Percentiles rank a stretch among this genome's conserved stretches.
Evolutionary conservation across 306 rosid species (phyloP).

Genomic region (Rosa rugosa): DNA sequence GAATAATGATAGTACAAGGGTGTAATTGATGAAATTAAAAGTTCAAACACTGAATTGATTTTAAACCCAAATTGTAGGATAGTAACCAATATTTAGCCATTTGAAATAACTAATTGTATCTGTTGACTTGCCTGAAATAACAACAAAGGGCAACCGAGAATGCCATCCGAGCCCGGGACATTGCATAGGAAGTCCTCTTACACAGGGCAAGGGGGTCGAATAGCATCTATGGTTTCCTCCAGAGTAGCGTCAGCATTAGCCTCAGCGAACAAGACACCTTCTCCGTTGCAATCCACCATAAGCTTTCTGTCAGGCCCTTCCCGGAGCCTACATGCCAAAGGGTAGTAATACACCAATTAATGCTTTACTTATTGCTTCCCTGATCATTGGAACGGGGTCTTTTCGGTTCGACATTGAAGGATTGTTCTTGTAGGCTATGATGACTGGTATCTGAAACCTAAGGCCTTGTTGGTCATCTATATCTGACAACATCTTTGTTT

Average conservation of each 20-base stretch:
- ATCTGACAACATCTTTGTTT: conserved; percentile 29
- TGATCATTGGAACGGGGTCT: conserved; percentile 11
- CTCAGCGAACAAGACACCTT: conserved; percentile 31
- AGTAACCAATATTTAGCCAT: too few relatives aligned
- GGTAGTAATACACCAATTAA: conserved; percentile 35
- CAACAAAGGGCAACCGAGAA: conserved; percentile 22
- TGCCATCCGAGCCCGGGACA: conserved; percentile 4
- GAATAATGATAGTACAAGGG: too few relatives aligned
- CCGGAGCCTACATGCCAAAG: conserved; percentile 35
- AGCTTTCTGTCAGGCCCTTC: conserved; percentile 27
- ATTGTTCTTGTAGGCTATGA: conserved; percentile 11
- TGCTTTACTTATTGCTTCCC: conserved; percentile 23
- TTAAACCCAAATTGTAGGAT: too few relatives aligned
- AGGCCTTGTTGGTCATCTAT: conserved; percentile 35
- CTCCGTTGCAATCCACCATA: conserved; percentile 27
- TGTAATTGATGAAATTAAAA: too few relatives aligned
- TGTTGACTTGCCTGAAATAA: conserved; percentile 19
- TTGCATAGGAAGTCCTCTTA: conserved; percentile 26
- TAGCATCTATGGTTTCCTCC: conserved; percentile 15
- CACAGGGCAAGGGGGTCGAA: conserved; percentile 27
- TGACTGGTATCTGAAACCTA: not conserved
- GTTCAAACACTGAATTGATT: too few relatives aligned
- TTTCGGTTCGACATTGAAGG: not conserved
- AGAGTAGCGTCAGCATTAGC: conserved; percentile 18
- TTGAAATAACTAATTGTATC: too few relatives aligned